Conservation (phyloP, 2,329 filamentous ascomycete genomes). For the Lachnum nothofagi region DNA sequence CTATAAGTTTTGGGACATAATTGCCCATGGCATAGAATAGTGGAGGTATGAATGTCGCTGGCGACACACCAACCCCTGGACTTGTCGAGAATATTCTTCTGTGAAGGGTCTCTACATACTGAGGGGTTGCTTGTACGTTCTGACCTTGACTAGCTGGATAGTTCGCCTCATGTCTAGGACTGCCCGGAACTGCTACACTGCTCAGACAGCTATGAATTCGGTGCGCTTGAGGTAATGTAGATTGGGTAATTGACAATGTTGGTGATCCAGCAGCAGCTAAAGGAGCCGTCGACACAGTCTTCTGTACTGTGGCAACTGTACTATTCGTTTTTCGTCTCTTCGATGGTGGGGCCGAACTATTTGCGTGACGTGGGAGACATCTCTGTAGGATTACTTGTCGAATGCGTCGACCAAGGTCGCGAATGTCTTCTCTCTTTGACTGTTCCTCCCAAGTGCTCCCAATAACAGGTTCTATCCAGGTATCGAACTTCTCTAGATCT, state of each 20-base stretch:
- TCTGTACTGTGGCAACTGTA: conserved; percentile 4
- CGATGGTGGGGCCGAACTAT: conserved; percentile 2
- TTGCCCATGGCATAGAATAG: conserved; percentile 12
- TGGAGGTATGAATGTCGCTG: conserved; percentile 6
- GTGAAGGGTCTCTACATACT: not conserved
- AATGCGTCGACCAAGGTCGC: conserved; percentile 8
- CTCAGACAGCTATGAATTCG: conserved; percentile 5
- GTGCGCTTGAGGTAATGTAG: conserved; percentile 4
- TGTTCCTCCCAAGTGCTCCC: conserved; percentile 8
- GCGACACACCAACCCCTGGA: conserved; percentile 4
- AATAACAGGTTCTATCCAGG: conserved; percentile 6
- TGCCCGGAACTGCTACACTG: not conserved
- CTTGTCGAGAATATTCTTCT: conserved; percentile 3
- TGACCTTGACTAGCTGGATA: not conserved
- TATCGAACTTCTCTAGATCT: conserved; percentile 8
- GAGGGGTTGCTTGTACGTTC: conserved; percentile 1
- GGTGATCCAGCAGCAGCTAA: conserved; percentile 4
- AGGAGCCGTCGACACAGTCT: conserved; percentile 5
- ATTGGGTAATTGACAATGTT: conserved; percentile 9
- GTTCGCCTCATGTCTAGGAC: not conserved
- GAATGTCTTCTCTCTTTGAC: conserved; percentile 8
- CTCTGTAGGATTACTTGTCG: conserved; percentile 8
- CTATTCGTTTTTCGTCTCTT: conserved; percentile 9
- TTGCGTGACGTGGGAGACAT: conserved; percentile 6
- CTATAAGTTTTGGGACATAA: conserved; percentile 5